phyloP scores from a whole-genome alignment of 306 rosid species.

The Betula pendula region DNA sequence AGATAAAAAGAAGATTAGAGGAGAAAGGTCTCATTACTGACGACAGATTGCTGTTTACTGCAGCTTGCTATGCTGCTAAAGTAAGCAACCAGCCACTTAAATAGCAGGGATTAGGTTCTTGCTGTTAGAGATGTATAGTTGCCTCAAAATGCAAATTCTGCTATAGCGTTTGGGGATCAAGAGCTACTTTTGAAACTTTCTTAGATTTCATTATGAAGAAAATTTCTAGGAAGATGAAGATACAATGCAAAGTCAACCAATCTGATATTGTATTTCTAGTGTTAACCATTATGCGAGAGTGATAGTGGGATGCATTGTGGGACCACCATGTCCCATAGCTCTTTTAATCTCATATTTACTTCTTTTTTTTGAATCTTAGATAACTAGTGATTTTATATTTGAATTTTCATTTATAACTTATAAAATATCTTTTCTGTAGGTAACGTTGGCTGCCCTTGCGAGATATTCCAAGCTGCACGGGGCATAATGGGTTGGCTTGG shows the following conservation, averaged over 20 bases:
- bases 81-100: slow-evolving; percentile 44
- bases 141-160: slow-evolving; percentile 14
- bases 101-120: slow-evolving; percentile 7
- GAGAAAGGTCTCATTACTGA: slow-evolving; percentile 79
- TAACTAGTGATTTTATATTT: not conserved
- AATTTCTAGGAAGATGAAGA: too few species aligned
- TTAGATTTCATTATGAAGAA: slow-evolving; percentile 16
- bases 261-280: not conserved
- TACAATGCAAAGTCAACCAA: not conserved
- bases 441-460: slow-evolving; percentile 88
- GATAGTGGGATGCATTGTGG: not conserved
- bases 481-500: slow-evolving; percentile 87
- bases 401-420: slow-evolving; percentile 6
- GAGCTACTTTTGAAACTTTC: not conserved
- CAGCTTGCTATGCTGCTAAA: slow-evolving; percentile 84
- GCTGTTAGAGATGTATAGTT: slow-evolving; percentile 14
- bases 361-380: not conserved
- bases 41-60: slow-evolving; percentile 61
- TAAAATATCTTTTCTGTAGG: slow-evolving; percentile 40
- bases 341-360: not conserved
- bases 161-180: not conserved
- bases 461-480: slow-evolving; percentile 87
- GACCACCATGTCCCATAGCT: not conserved
- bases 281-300: not conserved
- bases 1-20: slow-evolving; percentile 77